Conservation (phyloP, 2,329 filamentous ascomycete genomes). For the Whalleya microplaca region DNA sequence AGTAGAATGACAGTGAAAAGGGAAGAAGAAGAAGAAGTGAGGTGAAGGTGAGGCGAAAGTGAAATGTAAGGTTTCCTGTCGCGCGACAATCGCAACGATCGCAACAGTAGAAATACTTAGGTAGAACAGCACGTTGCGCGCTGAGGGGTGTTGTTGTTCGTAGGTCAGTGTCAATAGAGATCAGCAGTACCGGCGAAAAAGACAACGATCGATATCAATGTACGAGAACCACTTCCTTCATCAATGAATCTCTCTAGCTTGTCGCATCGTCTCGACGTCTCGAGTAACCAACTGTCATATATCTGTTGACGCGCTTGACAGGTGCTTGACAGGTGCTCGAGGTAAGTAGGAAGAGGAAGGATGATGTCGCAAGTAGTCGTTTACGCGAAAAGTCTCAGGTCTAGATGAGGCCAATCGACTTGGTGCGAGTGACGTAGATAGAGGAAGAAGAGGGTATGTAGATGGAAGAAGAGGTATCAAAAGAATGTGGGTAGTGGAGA, state of each 20-base stretch:
- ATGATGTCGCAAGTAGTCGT: neutral
- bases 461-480: neutral
- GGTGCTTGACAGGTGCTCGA: conserved; percentile 2
- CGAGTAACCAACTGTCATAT: conserved; percentile 6
- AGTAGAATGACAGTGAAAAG: neutral
- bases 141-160: neutral
- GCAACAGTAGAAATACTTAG: neutral
- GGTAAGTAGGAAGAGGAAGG: neutral
- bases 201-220: conserved; percentile 14
- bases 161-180: neutral
- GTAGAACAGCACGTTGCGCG: neutral
- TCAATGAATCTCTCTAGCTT: conserved; percentile 8
- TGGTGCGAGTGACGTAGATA: neutral
- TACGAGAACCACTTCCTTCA: conserved; percentile 22
- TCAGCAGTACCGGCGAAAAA: neutral
- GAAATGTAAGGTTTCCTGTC: neutral
- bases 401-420: conserved; percentile 3
- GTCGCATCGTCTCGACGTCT: conserved; percentile 18
- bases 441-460: neutral
- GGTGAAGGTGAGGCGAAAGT: neutral
- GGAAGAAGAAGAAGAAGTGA: neutral
- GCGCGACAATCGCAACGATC: neutral
- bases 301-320: neutral
- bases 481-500: conserved; percentile 1
- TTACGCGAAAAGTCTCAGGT: neutral